Evolutionary conservation across 1,284 basidiomycete genomes (phyloP), one percentile per base, ranked within the genome.

Genomic region (Chalciporus sp.): DNA sequence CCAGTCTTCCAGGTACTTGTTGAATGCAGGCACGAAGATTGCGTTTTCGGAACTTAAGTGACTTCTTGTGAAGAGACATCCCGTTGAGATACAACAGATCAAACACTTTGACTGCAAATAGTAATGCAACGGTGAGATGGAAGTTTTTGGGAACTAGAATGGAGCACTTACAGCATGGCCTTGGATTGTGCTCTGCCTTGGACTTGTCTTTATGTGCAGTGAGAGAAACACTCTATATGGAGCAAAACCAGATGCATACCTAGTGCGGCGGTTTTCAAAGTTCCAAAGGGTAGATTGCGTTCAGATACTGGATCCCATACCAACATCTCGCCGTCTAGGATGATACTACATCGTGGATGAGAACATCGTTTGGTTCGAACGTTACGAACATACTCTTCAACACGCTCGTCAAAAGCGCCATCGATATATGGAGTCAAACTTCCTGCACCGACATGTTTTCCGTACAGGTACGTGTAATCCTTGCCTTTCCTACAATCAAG

Each of bases 291-390:
- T 11, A 95, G 76, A 64, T 92, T 92, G 42, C 90, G 84, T 59
- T 90, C 87, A 0, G 91, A 85, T 2, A 89, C 77, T 0, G 95
- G 95, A 68, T 98, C 95, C 90, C 92, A 97, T 3, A 95, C 95
- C 41, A 98, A 75, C 95, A 98, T 97, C 70, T 98, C 95, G 0
- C 95, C 95, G 61, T 98, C 95, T 16, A 98, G 74, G 42, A 98
- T 92, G 61, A 95, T 86, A 47, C 95, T 96, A 56, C 6, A 41
- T 47, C 9, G 44, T 17, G 52, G 23, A 55, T 52, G 28, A 47
- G 20, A 29, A 27, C n/a, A 29, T 44, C 14, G 39, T 52, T 14
- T 35, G 48, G 11, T 29, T 3, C 16, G 7, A 28, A 12, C 17
- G 56, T 16, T 4, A 27, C 35, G 2, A 19, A 74, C 92, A 61